These are phyloP conservation scores for Xylariaceae sp. DNA, from an alignment of 2,329 filamentous ascomycete species.

Conservation along the genomic window DNA sequence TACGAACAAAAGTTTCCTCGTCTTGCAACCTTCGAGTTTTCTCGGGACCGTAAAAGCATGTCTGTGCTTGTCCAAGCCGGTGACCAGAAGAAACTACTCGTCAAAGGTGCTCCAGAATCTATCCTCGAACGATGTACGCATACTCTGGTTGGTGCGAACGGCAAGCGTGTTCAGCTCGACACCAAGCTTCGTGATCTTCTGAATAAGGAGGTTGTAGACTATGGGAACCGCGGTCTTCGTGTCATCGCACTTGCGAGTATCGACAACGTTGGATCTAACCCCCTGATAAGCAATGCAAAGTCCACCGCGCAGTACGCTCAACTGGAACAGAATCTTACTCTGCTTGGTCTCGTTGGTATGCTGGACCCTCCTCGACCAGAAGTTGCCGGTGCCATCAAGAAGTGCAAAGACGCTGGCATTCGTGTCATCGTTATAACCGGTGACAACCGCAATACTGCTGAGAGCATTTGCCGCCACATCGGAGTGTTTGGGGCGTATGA, in stretches of 20 bases:
- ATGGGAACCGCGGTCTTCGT: slow-evolving; percentile 87
- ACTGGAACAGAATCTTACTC: slow-evolving; percentile 89
- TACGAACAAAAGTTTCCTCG: slow-evolving; percentile 74
- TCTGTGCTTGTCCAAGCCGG: slow-evolving; percentile 80
- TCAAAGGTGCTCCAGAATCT: slow-evolving; percentile 95
- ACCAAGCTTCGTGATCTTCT: slow-evolving; percentile 67
- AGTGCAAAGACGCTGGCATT: slow-evolving; percentile 91
- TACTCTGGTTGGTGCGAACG: slow-evolving; percentile 70
- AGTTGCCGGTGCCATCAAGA: slow-evolving; percentile 77
- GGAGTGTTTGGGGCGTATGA: slow-evolving; percentile 83
- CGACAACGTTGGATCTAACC: slow-evolving; percentile 67
- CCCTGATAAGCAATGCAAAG: slow-evolving; percentile 70
- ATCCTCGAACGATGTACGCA: slow-evolving; percentile 90
- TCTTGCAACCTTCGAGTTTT: slow-evolving; percentile 92
- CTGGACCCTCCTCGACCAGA: slow-evolving; percentile 93
- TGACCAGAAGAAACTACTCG: slow-evolving; percentile 72
- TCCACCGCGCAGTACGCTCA: slow-evolving; percentile 78
- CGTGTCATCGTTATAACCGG: slow-evolving; percentile 97
- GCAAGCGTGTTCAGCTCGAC: slow-evolving; percentile 70
- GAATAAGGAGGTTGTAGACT: slow-evolving; percentile 76
- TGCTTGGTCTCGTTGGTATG: slow-evolving; percentile 93
- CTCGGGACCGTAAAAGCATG: slow-evolving; percentile 98
- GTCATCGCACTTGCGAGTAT: slow-evolving; percentile 89
- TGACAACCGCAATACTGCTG: slow-evolving; percentile 95
- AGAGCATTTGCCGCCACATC: slow-evolving; percentile 96